A percentile compares a stretch with the other conserved stretches of the same genome.
Conservation (phyloP, 83 land plant genomes). For the Thuja plicata region DNA sequence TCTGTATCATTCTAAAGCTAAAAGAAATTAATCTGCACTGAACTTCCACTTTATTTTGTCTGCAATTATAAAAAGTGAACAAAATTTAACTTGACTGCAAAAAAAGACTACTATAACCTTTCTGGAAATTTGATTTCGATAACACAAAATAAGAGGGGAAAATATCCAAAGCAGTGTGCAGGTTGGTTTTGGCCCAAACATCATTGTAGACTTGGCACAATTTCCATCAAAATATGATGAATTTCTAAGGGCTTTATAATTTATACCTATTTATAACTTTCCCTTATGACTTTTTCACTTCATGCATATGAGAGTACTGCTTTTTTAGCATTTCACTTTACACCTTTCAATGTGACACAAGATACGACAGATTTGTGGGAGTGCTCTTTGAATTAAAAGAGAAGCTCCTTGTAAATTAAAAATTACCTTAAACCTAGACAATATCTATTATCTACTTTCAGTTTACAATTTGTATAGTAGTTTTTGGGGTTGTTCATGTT, state of each 20-base stretch:
- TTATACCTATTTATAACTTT: not conserved
- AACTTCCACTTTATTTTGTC: too few relatives aligned
- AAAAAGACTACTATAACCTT: not conserved
- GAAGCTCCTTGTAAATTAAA: too few relatives aligned
- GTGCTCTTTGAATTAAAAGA: too few relatives aligned
- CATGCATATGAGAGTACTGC: not conserved
- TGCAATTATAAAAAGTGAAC: not conserved
- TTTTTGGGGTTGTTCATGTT: too few relatives aligned
- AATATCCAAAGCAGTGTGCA: not conserved
- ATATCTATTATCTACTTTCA: too few relatives aligned
- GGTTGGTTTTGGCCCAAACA: not conserved
- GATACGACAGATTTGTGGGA: too few relatives aligned
- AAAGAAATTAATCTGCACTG: not conserved
- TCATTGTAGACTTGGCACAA: not conserved
- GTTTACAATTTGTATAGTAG: too few relatives aligned
- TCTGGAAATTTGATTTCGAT: not conserved
- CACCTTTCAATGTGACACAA: too few relatives aligned
- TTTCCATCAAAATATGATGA: not conserved
- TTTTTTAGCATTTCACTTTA: too few relatives aligned
- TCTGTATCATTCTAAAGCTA: not conserved
- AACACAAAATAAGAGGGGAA: not conserved
- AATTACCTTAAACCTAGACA: too few relatives aligned
- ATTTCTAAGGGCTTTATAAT: not conserved
- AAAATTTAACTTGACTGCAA: not conserved
- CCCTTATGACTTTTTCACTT: not conserved